Evolutionary conservation across 106 monocot species (phyloP).

Genomic region (Platanthera zijinensis): DNA sequence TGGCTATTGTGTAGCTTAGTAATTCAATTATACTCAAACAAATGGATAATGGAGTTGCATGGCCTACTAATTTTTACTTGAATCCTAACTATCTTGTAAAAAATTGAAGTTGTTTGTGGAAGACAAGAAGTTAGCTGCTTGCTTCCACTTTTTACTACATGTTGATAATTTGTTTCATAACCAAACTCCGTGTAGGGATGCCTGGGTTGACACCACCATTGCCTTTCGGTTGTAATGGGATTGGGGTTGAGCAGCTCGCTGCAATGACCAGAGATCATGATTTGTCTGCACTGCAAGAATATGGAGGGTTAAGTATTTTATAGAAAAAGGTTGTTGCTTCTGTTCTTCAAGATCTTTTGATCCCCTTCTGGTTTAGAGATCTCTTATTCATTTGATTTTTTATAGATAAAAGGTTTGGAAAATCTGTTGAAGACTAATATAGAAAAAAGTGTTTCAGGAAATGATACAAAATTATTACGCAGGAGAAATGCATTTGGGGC

Average conservation of each 20-base stretch:
- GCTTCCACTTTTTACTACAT: not conserved
- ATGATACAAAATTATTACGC: constrained; percentile 26
- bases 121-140: not conserved
- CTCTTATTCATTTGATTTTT: not conserved
- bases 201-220: constrained; percentile 16
- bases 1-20: not conserved
- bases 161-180: not conserved
- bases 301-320: constrained; percentile 56
- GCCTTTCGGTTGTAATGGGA: constrained; percentile 45
- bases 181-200: constrained; percentile 11
- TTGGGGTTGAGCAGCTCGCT: constrained; percentile 69
- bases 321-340: not conserved
- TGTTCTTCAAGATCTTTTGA: not conserved
- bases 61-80: not conserved
- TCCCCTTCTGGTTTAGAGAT: constrained; percentile 1
- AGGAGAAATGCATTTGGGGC: constrained; percentile 36
- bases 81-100: not conserved
- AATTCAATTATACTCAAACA: not conserved
- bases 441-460: constrained; percentile 33
- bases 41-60: not conserved
- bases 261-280: constrained; percentile 75
- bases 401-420: constrained; percentile 44
- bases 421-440: constrained; percentile 31
- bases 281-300: constrained; percentile 50
- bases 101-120: not conserved